Conservation (phyloP, 371 early-diverging fungal species). For the Dichotomocladium elegans region DNA sequence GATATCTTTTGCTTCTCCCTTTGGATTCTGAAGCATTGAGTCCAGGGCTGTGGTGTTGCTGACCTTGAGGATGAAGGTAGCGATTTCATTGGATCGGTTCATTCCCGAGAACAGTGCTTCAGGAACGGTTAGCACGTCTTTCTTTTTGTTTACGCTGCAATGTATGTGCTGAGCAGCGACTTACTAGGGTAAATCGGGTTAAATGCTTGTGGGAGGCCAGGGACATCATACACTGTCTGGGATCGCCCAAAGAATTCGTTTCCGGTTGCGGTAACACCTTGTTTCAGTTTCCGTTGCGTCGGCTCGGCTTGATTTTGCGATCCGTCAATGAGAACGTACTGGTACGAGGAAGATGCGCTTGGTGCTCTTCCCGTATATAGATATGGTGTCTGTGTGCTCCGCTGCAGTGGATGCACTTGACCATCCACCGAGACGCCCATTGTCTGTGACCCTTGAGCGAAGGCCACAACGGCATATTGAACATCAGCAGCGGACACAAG, state of each 20-base stretch:
- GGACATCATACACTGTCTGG: slow-evolving; percentile 31
- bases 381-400: slow-evolving; percentile 11
- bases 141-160: background rate
- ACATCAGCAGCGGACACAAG: slow-evolving; percentile 20
- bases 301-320: slow-evolving; percentile 14
- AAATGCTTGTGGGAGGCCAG: slow-evolving; percentile 47
- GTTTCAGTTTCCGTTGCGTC: slow-evolving; percentile 21
- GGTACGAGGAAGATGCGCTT: slow-evolving; percentile 14
- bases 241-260: slow-evolving; percentile 47
- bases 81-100: background rate
- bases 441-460: slow-evolving; percentile 20
- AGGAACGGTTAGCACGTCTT: background rate
- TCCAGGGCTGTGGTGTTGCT: background rate
- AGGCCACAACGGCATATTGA: slow-evolving; percentile 34
- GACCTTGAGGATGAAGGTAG: background rate
- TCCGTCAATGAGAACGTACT: slow-evolving; percentile 17
- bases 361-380: slow-evolving; percentile 32
- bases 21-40: slow-evolving; percentile 8
- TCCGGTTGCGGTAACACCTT: slow-evolving; percentile 35
- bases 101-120: background rate
- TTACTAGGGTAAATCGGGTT: slow-evolving; percentile 34
- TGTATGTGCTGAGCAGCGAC: background rate
- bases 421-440: slow-evolving; percentile 27
- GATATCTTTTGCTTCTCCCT: slow-evolving; percentile 1
- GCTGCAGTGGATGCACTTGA: slow-evolving; percentile 13